Conservation (phyloP, 2,329 filamentous ascomycete species). For the Ampelomyces quisqualis region DNA sequence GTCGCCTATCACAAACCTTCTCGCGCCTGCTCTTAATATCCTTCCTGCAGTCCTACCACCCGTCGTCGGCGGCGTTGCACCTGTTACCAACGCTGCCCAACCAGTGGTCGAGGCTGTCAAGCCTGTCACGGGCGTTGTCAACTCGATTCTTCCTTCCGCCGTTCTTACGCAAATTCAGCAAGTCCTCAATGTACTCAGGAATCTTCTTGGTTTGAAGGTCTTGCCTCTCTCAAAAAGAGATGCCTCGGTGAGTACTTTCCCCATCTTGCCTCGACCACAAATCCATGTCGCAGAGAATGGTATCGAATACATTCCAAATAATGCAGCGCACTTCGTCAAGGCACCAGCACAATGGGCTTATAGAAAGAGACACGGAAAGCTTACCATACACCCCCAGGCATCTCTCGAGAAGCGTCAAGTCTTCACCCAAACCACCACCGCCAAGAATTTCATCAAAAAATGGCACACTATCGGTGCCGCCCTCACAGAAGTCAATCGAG, state of each 20-base stretch:
- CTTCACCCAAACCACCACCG: not conserved
- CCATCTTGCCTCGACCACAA: not conserved
- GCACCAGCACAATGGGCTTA: not conserved
- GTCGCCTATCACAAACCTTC: no score
- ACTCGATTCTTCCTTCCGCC: not conserved
- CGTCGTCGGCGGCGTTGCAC: not conserved
- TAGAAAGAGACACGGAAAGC: not conserved
- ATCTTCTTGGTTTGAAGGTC: not conserved
- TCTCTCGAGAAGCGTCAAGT: not conserved
- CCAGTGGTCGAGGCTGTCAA: not conserved
- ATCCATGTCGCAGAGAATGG: not conserved
- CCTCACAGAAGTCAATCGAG: not conserved
- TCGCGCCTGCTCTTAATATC: not conserved
- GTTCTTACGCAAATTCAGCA: not conserved
- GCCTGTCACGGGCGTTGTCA: not conserved
- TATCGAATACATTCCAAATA: not conserved
- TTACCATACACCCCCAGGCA: not conserved
- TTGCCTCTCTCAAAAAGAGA: not conserved
- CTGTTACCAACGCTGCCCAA: not conserved
- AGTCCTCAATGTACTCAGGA: not conserved
- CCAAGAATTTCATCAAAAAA: not conserved
- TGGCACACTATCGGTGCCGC: conserved; percentile 1
- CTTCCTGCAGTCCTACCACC: not conserved
- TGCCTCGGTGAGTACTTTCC: not conserved
- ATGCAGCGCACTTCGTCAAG: not conserved